Conservation (phyloP, 352 stramenopile genomes). For the Phytopythium montanum region DNA sequence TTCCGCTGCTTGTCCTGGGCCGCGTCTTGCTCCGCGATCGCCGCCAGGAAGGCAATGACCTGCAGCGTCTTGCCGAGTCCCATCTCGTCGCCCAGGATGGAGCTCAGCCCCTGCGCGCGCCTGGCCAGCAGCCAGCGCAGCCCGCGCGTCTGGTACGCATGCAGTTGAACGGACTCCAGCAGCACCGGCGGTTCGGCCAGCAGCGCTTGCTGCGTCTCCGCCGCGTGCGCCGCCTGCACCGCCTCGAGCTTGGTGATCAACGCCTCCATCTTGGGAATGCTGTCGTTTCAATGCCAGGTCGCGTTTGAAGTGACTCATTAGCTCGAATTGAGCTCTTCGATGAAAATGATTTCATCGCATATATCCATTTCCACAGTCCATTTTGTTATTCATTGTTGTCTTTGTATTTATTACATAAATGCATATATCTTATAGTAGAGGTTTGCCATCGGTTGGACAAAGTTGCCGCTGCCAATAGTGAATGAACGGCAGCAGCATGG, state of each 20-base stretch:
- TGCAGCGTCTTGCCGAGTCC: slow-evolving; percentile 83
- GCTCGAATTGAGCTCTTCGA: no score
- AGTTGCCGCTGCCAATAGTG: no score
- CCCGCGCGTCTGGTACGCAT: slow-evolving; percentile 69
- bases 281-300: no score
- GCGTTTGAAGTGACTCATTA: no score
- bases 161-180: slow-evolving; percentile 54
- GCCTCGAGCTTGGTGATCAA: slow-evolving; percentile 33
- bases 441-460: no score
- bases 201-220: slow-evolving; percentile 14
- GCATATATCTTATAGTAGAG: no score
- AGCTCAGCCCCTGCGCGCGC: slow-evolving; percentile 56
- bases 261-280: slow-evolving; percentile 35
- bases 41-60: slow-evolving; percentile 63
- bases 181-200: slow-evolving; percentile 21
- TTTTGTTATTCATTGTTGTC: no score
- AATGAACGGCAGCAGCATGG: no score
- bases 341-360: neutral
- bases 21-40: slow-evolving; percentile 19
- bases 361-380: no score
- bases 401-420: no score
- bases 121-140: slow-evolving; percentile 64
- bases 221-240: slow-evolving; percentile 21
- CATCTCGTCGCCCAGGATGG: slow-evolving; percentile 84
- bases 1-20: neutral